Percentiles rank a stretch among this genome's conserved stretches.
phyloP scores from a whole-genome alignment of 2,329 filamentous ascomycete species.

The Monosporascus sp. region DNA sequence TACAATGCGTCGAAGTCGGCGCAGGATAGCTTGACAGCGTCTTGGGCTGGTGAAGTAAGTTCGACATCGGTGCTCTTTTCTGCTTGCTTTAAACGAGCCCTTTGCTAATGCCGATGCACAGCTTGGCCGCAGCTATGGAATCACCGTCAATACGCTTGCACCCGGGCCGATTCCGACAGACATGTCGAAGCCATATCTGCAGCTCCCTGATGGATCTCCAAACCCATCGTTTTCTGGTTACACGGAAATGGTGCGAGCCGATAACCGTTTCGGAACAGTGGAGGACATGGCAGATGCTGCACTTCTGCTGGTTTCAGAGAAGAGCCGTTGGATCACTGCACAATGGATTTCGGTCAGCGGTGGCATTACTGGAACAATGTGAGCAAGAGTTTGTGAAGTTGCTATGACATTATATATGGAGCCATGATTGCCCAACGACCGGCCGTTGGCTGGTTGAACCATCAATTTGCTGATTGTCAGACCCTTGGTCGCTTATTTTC shows the following conservation, averaged over 20 bases:
- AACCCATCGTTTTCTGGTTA: constrained; percentile 1
- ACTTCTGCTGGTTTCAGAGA: constrained; percentile 25
- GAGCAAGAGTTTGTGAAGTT: background rate
- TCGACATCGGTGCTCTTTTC: background rate
- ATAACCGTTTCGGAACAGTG: constrained; percentile 17
- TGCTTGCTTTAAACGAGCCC: background rate
- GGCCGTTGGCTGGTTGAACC: no score
- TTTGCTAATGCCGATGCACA: constrained; percentile 1
- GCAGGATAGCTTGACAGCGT: constrained; percentile 28
- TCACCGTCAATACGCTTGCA: constrained; percentile 30
- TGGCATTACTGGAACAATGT: constrained; percentile 20
- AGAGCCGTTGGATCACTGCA: constrained; percentile 30
- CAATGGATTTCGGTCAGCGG: constrained; percentile 27
- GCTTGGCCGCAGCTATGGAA: constrained; percentile 22
- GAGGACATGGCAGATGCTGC: constrained; percentile 28
- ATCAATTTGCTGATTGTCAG: no score
- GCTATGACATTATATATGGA: no score
- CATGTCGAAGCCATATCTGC: constrained; percentile 3
- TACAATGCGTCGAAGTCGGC: constrained; percentile 32
- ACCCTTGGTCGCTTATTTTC: no score
- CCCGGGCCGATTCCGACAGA: constrained; percentile 26
- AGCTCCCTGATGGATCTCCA: constrained; percentile 2
- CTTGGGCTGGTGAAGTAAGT: constrained; percentile 29
- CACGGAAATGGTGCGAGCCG: constrained; percentile 19
- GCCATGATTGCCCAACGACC: no score